A percentile compares a stretch with the other conserved stretches of the same genome.
phyloP scores from a whole-genome alignment of 345 rosid species.

The Toxicodendron radicans region DNA sequence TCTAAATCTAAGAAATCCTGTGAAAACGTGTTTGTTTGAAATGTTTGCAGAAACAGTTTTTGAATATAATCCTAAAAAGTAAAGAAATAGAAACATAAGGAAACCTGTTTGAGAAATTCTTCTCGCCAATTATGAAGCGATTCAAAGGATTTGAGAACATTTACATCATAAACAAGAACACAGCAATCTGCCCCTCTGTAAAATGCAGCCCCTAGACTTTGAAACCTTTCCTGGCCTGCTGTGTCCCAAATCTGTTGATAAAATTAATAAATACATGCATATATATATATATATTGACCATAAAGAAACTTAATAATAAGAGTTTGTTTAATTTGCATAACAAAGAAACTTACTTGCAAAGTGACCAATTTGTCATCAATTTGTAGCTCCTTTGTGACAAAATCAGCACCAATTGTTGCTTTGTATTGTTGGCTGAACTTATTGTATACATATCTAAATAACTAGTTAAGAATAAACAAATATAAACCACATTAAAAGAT shows the following conservation, averaged over 20 bases:
- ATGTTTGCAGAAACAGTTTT: neutral
- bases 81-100: neutral
- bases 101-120: constrained; percentile 83
- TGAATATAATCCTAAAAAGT: neutral
- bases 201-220: constrained; percentile 80
- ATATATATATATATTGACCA: neutral
- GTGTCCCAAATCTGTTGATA: constrained; percentile 83
- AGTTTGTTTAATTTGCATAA: neutral
- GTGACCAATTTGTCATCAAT: constrained; percentile 75
- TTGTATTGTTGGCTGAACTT: constrained; percentile 73
- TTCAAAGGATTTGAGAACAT: constrained; percentile 56
- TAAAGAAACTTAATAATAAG: neutral
- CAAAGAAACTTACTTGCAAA: constrained; percentile 52
- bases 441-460: constrained; percentile 74
- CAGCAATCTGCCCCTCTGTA: constrained; percentile 95
- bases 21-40: too few relatives aligned
- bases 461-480: neutral
- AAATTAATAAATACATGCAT: neutral
- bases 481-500: neutral
- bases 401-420: constrained; percentile 94
- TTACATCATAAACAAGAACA: constrained; percentile 76
- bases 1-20: too few relatives aligned
- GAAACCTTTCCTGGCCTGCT: constrained; percentile 96
- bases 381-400: constrained; percentile 83
- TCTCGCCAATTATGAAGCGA: constrained; percentile 63